These are phyloP conservation scores for Plicaturopsis crispa DNA, from an alignment of 768 basidiomycete species.

Conservation along the genomic window DNA sequence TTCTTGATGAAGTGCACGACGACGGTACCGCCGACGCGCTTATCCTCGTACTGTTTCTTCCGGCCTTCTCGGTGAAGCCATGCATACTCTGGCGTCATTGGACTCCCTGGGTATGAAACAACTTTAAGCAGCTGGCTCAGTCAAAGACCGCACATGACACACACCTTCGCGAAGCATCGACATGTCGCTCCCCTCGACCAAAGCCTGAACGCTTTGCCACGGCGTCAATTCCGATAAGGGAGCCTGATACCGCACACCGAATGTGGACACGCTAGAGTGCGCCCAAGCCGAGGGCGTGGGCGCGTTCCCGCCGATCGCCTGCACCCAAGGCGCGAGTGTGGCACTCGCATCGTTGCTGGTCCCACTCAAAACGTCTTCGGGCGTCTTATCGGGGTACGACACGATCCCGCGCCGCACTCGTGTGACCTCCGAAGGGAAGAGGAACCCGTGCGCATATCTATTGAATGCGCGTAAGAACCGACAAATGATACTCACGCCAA, in stretches of 20 bases:
- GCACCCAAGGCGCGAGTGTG: constrained; percentile 15
- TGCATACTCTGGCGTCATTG: constrained; percentile 53
- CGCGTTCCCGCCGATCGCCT: constrained; percentile 13
- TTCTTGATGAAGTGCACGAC: constrained; percentile 98
- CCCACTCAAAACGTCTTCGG: constrained; percentile 25
- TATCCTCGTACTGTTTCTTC: constrained; percentile 50
- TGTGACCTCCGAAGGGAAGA: constrained; percentile 84
- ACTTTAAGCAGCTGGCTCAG: not conserved
- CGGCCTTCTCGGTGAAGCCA: constrained; percentile 74
- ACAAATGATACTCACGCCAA: constrained; percentile 4
- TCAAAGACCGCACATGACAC: constrained; percentile 6
- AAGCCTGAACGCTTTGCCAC: constrained; percentile 75
- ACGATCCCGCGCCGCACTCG: constrained; percentile 55
- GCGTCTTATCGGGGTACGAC: constrained; percentile 39
- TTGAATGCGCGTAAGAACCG: constrained; percentile 4
- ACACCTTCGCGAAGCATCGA: constrained; percentile 59
- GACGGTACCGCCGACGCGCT: constrained; percentile 84
- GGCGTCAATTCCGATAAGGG: constrained; percentile 61
- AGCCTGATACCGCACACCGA: constrained; percentile 67
- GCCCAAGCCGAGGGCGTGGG: constrained; percentile 58
- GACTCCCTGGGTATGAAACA: constrained; percentile 35
- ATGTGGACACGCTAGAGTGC: constrained; percentile 81
- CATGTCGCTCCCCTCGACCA: constrained; percentile 90
- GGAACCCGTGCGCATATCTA: constrained; percentile 90
- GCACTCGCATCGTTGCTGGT: constrained; percentile 18